These are phyloP conservation scores for Triticum timopheevii DNA, from an alignment of 176 grass and related monocot genomes.

Conservation along the genomic window DNA sequence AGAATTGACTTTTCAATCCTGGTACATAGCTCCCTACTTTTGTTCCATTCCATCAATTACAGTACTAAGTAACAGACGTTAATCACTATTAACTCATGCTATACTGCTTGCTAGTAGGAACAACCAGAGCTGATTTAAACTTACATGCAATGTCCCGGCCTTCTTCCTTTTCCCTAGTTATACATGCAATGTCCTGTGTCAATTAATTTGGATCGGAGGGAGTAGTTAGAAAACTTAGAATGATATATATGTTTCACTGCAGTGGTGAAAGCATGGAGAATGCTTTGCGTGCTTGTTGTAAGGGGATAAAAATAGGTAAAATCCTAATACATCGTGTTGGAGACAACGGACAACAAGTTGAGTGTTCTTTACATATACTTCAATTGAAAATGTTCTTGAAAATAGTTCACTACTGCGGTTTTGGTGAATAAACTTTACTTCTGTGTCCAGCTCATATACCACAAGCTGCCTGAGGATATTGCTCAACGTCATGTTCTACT, in stretches of 20 bases:
- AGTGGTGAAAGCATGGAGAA: constrained; percentile 97
- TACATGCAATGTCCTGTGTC: too few relatives aligned
- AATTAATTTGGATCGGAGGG: too few relatives aligned
- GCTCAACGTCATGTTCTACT: constrained; percentile 86
- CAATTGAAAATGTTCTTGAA: not conserved
- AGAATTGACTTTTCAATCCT: not conserved
- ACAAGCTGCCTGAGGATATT: constrained; percentile 83
- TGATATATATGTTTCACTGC: constrained; percentile 25
- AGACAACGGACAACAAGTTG: constrained; percentile 81
- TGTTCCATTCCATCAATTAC: not conserved
- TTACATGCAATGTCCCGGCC: not conserved
- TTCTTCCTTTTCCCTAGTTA: not conserved
- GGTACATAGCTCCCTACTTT: constrained; percentile 22
- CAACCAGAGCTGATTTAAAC: not conserved
- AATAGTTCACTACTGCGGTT: not conserved
- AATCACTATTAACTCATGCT: not conserved
- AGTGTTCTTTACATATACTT: not conserved
- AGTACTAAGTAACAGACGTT: not conserved
- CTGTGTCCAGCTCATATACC: constrained; percentile 71
- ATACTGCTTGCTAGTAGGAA: not conserved
- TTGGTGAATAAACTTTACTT: constrained; percentile 15
- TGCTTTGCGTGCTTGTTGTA: constrained; percentile 76
- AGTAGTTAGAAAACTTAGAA: not conserved
- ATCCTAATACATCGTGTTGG: constrained; percentile 85
- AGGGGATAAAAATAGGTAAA: constrained; percentile 88